Evolutionary conservation across 1,139 yeast species (phyloP), one percentile per base, ranked within the genome.

Genomic region (Kodamaea anthophila): DNA sequence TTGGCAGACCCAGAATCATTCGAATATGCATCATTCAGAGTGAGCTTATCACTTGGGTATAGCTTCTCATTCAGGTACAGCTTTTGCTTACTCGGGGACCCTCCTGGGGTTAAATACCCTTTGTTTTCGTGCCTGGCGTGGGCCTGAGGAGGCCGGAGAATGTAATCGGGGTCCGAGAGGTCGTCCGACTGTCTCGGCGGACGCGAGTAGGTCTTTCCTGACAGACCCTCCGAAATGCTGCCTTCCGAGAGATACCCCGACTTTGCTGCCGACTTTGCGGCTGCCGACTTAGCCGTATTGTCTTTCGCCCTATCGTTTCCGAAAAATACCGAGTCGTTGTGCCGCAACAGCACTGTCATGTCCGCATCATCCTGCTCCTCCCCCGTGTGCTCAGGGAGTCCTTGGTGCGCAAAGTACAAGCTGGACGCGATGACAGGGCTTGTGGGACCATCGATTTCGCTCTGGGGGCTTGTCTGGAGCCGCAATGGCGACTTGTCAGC

Each of bases 351-450:
- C 5, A 65, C 60, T 1, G 60, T 51, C 10, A 62, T 39, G 21
- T 53, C 58, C 21, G 37, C 28, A 12, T 25, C 35, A 16, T 22
- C 29, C 24, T 26, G 24, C 33, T 18, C 38, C 35, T 33, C 30
- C 14, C 16, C 18, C 28, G 62, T 49, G 41, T 73, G 77, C 4
- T 74, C 74, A 4, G 78, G 78, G 7, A 68, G 47, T 0, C 79
- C 79, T 40, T 73, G 78, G 40, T 69, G 71, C 5, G 67, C 69
- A 47, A 73, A 73, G 45, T 69, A 67, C 29, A 69, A 63, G 41
- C 63, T 72, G 4, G 69, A 58, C 3, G 56, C 48, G n/a, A 63
- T 59, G 7, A 62, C 58, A 0, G 60, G 59, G 31, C 58, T 52
- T 6, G 12, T 5, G 21, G n/a, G 10, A 11, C 18, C 11, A 24